Evolutionary conservation across 768 basidiomycete genomes (phyloP), one percentile per base, ranked within the genome.

Genomic region (Clathrus columnatus): DNA sequence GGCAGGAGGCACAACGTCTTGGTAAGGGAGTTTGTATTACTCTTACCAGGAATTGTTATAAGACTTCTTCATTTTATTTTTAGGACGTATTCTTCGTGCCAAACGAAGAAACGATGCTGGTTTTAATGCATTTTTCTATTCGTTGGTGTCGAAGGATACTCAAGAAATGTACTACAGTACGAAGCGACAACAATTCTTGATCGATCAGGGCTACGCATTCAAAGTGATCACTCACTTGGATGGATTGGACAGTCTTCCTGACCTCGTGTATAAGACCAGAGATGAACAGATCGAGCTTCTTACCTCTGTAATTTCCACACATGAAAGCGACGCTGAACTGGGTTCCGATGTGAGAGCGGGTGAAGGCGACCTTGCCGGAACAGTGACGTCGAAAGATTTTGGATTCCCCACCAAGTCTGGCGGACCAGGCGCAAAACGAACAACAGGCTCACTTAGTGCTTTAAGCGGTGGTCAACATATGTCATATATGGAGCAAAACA

Each of bases 161-260:
- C 92, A 96, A 65, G 96, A 98, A 72, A 98, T 98, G 92, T 99
- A 85, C 71, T 99, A 97, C 77, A 94, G 91, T 67, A 95, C 96
- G 2, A 99, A 99, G 72, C 84, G 96, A 16, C 96, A 98, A 65
- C 93, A 97, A 65, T 99, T 99, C 73, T 74, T 99, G 61, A 95
- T 99, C 64, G 96, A 99, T 67, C 94, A 97, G 71, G 95, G 96
- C 2, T 99, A 99, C 71, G 89, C 95, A 5, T 99, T 99, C 82
- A 98, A 98, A 71, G 95, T 99, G 51, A 98, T 99, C 70, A 98
- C 96, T 1, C 90, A 94, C 62, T 81, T 99, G 17, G 93, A 98
- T 60, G 96, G 96, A 7, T 75, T 98, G 24, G 86, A 95, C 56
- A 75, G 78, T 43, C 76, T 93, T 60, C 83, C 87, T 3, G 87